These are phyloP conservation scores for Mallotus japonicus DNA, from an alignment of 441 rosid species.

Conservation along the genomic window DNA sequence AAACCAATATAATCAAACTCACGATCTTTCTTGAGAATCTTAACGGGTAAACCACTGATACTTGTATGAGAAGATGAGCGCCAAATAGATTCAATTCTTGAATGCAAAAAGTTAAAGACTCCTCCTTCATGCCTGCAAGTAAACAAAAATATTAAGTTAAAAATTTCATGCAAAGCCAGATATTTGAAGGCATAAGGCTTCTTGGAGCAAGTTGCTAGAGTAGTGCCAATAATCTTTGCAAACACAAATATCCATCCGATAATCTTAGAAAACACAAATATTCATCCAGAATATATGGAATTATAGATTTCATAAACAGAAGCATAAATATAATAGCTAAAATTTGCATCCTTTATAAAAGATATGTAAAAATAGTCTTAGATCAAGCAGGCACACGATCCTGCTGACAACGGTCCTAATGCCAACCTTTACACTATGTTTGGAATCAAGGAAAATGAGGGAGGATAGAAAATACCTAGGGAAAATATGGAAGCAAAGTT, in stretches of 20 bases:
- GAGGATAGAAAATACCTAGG: too few relatives aligned
- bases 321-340: too few relatives aligned
- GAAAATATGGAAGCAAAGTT: too few relatives aligned
- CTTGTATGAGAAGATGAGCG: constrained; percentile 30
- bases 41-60: constrained; percentile 33
- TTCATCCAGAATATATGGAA: neutral
- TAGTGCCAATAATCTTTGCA: too few relatives aligned
- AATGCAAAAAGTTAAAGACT: constrained; percentile 54
- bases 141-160: constrained; percentile 7
- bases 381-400: constrained; percentile 2
- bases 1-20: constrained; percentile 28
- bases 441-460: too few relatives aligned
- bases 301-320: too few relatives aligned
- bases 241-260: neutral
- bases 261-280: neutral
- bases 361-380: neutral
- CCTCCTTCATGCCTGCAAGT: constrained; percentile 88
- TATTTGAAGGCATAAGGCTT: neutral
- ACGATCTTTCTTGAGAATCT: constrained; percentile 59
- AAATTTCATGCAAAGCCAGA: neutral
- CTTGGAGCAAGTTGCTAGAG: neutral
- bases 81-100: constrained; percentile 40
- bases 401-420: neutral
- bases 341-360: too few relatives aligned
- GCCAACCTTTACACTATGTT: neutral